Conservation (phyloP, 441 rosid genomes). For the Cnidoscolus chayamansa region DNA sequence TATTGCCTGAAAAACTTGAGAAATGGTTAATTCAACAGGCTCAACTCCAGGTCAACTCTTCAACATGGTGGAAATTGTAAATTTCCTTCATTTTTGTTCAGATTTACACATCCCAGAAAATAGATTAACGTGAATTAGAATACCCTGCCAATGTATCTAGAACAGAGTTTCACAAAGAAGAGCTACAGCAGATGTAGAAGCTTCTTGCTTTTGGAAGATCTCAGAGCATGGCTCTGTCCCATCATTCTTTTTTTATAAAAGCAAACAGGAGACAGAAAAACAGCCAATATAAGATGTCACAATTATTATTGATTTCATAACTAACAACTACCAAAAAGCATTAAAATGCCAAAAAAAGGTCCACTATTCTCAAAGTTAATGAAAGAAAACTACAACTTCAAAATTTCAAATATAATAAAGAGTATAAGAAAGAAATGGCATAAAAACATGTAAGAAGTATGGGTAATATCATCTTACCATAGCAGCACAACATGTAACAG, state of each 20-base stretch:
- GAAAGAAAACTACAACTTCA: not conserved
- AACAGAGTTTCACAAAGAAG: not conserved
- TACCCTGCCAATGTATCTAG: not conserved
- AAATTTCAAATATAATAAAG: not conserved
- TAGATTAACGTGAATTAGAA: not conserved
- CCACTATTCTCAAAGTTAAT: not conserved
- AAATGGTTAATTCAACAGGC: not conserved
- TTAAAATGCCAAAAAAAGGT: not conserved
- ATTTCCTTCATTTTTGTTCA: not conserved
- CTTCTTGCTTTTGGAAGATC: slow-evolving; percentile 12
- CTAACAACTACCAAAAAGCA: not conserved
- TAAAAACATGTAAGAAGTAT: not conserved
- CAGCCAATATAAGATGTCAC: not conserved
- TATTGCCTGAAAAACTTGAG: not conserved
- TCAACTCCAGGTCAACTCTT: not conserved
- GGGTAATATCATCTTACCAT: slow-evolving; percentile 16
- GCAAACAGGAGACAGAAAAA: not conserved
- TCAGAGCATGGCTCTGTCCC: not conserved
- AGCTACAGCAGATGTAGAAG: not conserved
- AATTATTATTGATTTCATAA: not conserved
- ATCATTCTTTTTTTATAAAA: not conserved
- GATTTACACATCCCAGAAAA: not conserved
- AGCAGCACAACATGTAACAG: slow-evolving; percentile 16
- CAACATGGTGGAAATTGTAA: not conserved
- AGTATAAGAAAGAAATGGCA: not conserved